Evolutionary conservation across 176 grass and related monocot genomes (phyloP), one percentile per base, ranked within the genome.

Genomic region (Triticum timopheevii): DNA sequence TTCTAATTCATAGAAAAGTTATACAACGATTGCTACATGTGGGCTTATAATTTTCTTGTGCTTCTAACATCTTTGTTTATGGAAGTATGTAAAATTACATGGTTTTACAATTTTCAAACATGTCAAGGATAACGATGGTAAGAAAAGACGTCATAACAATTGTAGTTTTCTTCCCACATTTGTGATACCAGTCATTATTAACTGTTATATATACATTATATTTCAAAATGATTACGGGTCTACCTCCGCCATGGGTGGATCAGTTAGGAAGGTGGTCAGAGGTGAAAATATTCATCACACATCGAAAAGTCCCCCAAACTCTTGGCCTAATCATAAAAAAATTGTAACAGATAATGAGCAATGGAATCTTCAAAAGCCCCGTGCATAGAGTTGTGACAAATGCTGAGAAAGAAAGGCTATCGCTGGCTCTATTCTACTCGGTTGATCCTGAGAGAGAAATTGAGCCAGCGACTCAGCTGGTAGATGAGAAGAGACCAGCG

Each of bases 381-480:
- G 82, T 93, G 73, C 94, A 96, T 69, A 90, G 89, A 36, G 94
- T 87, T 10, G 45, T 88, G 7, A 86, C 89, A 13, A 93, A 91
- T 62, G 19, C 81, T 25, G 56, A 81, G 5, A 85, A 86, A 12
- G 93, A 95, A 24, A 82, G 93, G 77, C 9, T 93, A 12, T 95
- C 88, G 1, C 1, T 89, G 40, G 91, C 39, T 5, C 45, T 91
- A 62, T 96, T 96, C 73, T 91, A 87, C 24, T 78, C 82, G 0
- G 35, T 82, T 6, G 84, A 93, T n/a, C 86, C 78, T 2, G 91
- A 96, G 12, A 70, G 52, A 28, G 44, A 87, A 9, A 76, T 95
- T 20, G 66, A 54, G 39, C 87, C 94, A 0, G 80, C 75, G 2
- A 17, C 47, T 40, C 62, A 82, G 24, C 74, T 96, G 22, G 36